Conservation (phyloP, 208 protist genomes). For the Trypanosoma conorhini region DNA sequence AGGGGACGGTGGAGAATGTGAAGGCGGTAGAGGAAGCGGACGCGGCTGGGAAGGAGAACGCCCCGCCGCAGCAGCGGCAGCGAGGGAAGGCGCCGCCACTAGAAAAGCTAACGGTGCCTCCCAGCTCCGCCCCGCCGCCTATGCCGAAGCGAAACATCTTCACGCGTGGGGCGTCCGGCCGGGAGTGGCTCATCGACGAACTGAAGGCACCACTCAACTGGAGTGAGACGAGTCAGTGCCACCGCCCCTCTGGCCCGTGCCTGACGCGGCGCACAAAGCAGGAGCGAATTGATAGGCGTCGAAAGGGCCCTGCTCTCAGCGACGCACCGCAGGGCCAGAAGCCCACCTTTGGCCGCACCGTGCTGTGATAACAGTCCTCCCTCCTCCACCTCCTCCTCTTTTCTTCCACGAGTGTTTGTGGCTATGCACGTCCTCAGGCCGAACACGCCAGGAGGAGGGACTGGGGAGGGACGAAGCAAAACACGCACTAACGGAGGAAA, state of each 20-base stretch:
- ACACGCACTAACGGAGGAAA: no score
- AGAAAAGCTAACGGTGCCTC: not conserved
- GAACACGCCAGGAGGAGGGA: no score
- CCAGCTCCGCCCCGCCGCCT: not conserved
- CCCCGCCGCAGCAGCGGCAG: not conserved
- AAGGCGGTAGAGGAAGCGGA: constrained; percentile 1
- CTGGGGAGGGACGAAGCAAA: no score
- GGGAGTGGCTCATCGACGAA: constrained; percentile 18
- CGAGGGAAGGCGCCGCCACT: not conserved
- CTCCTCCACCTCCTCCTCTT: constrained; percentile 2
- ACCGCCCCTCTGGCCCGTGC: not conserved
- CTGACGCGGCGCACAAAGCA: not conserved
- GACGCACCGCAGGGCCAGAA: not conserved
- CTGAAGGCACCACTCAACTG: constrained; percentile 11
- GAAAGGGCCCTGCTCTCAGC: not conserved
- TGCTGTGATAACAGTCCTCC: constrained; percentile 1
- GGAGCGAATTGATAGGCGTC: constrained; percentile 17
- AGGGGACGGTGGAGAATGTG: not conserved
- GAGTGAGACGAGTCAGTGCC: not conserved
- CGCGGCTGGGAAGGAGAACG: not conserved
- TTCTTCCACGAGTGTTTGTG: not conserved
- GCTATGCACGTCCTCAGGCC: no score
- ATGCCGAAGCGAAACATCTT: not conserved
- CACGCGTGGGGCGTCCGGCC: not conserved
- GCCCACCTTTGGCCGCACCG: not conserved